A percentile compares a stretch with the other conserved stretches of the same genome.
These are phyloP conservation scores for Leptoxyphium fumago DNA, from an alignment of 2,329 filamentous ascomycete species.

Conservation along the genomic window DNA sequence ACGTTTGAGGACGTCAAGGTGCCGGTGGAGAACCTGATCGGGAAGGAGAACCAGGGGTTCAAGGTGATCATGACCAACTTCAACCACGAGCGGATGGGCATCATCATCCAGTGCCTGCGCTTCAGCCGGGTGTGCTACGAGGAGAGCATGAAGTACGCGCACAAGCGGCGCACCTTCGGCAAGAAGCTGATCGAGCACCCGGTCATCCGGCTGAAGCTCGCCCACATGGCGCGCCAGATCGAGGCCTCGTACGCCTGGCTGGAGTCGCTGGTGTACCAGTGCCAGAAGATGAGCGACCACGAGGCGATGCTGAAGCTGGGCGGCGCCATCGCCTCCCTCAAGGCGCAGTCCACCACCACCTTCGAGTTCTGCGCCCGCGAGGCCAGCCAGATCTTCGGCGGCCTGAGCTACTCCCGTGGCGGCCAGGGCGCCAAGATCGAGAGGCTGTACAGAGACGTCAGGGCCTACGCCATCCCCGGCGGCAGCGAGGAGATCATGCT, in stretches of 20 bases:
- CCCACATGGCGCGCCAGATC: slow-evolving; percentile 95
- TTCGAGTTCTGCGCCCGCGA: slow-evolving; percentile 98
- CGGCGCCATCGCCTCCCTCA: slow-evolving; percentile 82
- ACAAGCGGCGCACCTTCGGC: slow-evolving; percentile 94
- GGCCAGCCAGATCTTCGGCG: slow-evolving; percentile 94
- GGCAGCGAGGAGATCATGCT: slow-evolving; percentile 98
- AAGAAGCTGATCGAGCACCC: slow-evolving; percentile 94
- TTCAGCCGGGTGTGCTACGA: slow-evolving; percentile 96
- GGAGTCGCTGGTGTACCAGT: slow-evolving; percentile 89
- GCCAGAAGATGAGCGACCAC: slow-evolving; percentile 79
- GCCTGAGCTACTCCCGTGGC: slow-evolving; percentile 78
- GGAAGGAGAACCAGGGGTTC: slow-evolving; percentile 97
- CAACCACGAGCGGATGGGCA: slow-evolving; percentile 97
- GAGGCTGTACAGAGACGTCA: slow-evolving; percentile 83
- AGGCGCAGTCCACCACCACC: slow-evolving; percentile 83
- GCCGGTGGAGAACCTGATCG: slow-evolving; percentile 94
- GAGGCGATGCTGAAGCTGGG: slow-evolving; percentile 94
- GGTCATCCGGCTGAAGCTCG: slow-evolving; percentile 93
- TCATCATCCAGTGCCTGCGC: slow-evolving; percentile 92
- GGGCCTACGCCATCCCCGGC: slow-evolving; percentile 87
- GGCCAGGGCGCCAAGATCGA: slow-evolving; percentile 94
- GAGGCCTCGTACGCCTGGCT: slow-evolving; percentile 96
- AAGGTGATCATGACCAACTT: slow-evolving; percentile 99
- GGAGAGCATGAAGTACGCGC: slow-evolving; percentile 88
- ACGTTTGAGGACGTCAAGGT: slow-evolving; percentile 99